phyloP scores from a whole-genome alignment of 2,329 filamentous ascomycete species.

The Alternaria ventricosa region DNA sequence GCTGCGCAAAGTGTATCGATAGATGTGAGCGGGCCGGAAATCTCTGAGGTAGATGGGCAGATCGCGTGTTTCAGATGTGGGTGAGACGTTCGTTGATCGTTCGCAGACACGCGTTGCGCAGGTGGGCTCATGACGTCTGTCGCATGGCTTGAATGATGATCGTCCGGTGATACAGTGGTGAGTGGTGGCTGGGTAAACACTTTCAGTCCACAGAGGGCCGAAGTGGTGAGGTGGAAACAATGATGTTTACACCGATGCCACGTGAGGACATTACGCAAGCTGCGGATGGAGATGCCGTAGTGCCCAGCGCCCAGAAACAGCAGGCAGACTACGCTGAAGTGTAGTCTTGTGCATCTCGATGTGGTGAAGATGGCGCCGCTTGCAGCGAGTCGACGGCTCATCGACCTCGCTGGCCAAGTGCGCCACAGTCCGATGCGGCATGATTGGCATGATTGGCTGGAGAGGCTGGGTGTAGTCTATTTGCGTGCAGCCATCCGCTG shows the following conservation, averaged over 20 bases:
- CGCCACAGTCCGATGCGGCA: not conserved
- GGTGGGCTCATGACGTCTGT: not conserved
- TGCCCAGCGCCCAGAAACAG: not conserved
- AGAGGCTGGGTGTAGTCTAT: not conserved
- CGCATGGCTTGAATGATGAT: not conserved
- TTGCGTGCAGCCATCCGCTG: conserved; percentile 12
- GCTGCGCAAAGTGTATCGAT: not conserved
- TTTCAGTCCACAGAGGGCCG: not conserved
- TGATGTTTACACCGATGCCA: not conserved
- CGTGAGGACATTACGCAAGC: conserved; percentile 4
- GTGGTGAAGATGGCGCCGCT: not conserved
- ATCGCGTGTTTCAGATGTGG: conserved; percentile 14
- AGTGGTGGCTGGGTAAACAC: not conserved
- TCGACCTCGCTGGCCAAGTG: conserved; percentile 1
- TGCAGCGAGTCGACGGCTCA: conserved; percentile 2
- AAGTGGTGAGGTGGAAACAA: not conserved
- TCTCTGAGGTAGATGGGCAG: not conserved
- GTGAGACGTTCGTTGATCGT: conserved; percentile 4
- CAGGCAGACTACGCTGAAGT: not conserved
- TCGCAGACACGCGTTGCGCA: conserved; percentile 8
- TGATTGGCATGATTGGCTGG: conserved; percentile 14
- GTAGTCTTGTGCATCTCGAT: not conserved
- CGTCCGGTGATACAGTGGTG: not conserved
- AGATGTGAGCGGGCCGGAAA: conserved; percentile 1
- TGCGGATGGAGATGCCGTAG: not conserved